Evolutionary conservation across 768 basidiomycete species (phyloP), one percentile per base, ranked within the genome.

Genomic region (Imleria badia): DNA sequence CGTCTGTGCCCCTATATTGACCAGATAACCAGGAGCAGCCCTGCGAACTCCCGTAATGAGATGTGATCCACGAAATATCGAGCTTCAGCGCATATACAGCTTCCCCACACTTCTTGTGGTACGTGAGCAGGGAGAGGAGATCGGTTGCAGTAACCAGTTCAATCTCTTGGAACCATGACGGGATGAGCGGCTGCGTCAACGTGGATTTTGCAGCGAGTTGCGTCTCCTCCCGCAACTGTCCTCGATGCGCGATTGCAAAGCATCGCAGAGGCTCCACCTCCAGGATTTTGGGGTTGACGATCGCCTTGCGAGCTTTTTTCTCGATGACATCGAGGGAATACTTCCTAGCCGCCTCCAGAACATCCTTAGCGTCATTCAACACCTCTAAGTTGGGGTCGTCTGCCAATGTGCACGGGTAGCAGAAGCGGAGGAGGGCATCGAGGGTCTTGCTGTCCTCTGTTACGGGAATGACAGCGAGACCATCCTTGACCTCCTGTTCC

Each of bases 111-210:
- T 23, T 19, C n/a, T 31, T 11, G 29, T 65, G 65, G 31, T 69
- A 65, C 13, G 49, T 58, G 19, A 65, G 51, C 10, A 72, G 44
- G 1, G 56, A 40, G 31, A 69, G 63, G 3, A 73, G 49, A 14
- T 63, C 66, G 4, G 55, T 39, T 6, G 66, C 64, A 8, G 57
- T 59, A 33, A 74, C 58, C 42, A 66, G 20, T 0, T 60, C 60
- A 4, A 75, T 58, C 38, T 70, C 72, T 44, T 65, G 41, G 9
- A 63, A 62, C 52, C 64, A 61, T 3, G 49, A 46, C 0, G 66
- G 60, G 14, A 62, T 53, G 22, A 71, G 53, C 0, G 71, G 62
- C 31, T 60, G 49, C 12, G 59, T 40, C 51, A 75, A 49, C 0
- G 71, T 68, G 38, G 59, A 30, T 36, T 4, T 48, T 10, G 47